Evolutionary conservation across 345 rosid species (phyloP), one percentile per base, ranked within the genome.

Genomic region (Crucihimalaya himalaica): DNA sequence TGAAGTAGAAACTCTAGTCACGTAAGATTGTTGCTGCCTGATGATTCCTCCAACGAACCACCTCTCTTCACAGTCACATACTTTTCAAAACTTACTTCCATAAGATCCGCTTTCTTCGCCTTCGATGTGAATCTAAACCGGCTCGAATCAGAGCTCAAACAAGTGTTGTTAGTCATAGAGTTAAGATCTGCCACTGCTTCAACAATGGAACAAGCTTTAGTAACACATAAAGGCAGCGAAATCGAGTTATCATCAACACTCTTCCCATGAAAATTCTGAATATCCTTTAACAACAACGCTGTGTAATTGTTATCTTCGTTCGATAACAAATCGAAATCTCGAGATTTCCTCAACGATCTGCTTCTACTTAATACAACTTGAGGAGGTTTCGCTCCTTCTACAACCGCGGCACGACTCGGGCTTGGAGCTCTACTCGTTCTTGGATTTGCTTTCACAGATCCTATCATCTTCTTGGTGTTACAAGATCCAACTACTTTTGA

Each of bases 131-230:
- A 70, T n/a, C 64, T 60, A 79, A 66, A 71, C 63, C 61, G 37
- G 71, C 74, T 65, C 48, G 25, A 71, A 2, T 63, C 54, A 42
- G 69, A 72, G 29, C 21, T 70, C n/a, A 68, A 42, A 68, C 31
- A 63, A 45, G 16, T 32, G 45, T 20, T 80, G 72, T 32, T 82
- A 43, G 86, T 78, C 9, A 78, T 83, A 16, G 89, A 86, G 76
- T 93, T 91, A 43, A 93, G 91, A 66, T 88, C 97, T 0, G 88
- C 96, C 16, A 91, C 97, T 42, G 98, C 98, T 56, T 91, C 96
- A 42, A 89, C 79, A 59, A 91, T 91, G 10, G 96, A 91, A 61
- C 87, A 82, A 70, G 98, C 98, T 77, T 93, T 91, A 32, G 84
- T 63, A 40, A 93, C 87, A 78, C 96, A 89, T 5, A 84, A 63